A percentile compares a stretch with the other conserved stretches of the same genome.
Evolutionary conservation across 2,329 filamentous ascomycete species (phyloP).

Genomic region (Pezicula neosporulosa): DNA sequence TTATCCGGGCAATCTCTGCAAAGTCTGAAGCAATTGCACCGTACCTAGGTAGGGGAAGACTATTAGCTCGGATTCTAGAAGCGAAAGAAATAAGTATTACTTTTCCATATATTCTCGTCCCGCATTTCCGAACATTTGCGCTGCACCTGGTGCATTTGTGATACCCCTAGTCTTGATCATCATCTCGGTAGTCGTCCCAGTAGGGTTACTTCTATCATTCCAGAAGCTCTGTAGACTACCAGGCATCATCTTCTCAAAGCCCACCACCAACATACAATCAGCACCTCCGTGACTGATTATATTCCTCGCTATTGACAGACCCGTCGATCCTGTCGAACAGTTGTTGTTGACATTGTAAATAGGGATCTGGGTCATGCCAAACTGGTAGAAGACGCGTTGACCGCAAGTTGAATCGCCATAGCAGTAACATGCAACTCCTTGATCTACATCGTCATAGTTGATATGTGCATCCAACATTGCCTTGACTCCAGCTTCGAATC

Average conservation of each 20-base stretch:
- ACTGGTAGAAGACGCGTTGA: slow-evolving; percentile 97
- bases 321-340: slow-evolving; percentile 93
- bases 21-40: slow-evolving; percentile 84
- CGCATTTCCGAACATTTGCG: slow-evolving; percentile 95
- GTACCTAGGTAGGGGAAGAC: slow-evolving; percentile 53
- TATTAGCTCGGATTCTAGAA: neutral
- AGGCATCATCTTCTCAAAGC: slow-evolving; percentile 97
- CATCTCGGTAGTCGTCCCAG: slow-evolving; percentile 68
- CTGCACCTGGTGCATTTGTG: slow-evolving; percentile 78
- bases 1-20: slow-evolving; percentile 88
- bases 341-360: slow-evolving; percentile 99
- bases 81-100: slow-evolving; percentile 39
- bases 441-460: slow-evolving; percentile 94
- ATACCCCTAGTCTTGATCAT: slow-evolving; percentile 80
- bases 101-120: slow-evolving; percentile 94
- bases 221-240: slow-evolving; percentile 83
- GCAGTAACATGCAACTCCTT: slow-evolving; percentile 96
- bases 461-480: slow-evolving; percentile 68
- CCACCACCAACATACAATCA: slow-evolving; percentile 86
- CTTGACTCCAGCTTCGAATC: slow-evolving; percentile 77
- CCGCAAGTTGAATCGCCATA: slow-evolving; percentile 95
- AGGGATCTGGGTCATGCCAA: slow-evolving; percentile 94
- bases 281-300: slow-evolving; percentile 77
- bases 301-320: slow-evolving; percentile 77
- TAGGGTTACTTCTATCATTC: slow-evolving; percentile 80